Base-by-base conservation (phyloP, 2,329 filamentous ascomycete genomes). In the Aspergillus oerlinghausenensis region DNA sequence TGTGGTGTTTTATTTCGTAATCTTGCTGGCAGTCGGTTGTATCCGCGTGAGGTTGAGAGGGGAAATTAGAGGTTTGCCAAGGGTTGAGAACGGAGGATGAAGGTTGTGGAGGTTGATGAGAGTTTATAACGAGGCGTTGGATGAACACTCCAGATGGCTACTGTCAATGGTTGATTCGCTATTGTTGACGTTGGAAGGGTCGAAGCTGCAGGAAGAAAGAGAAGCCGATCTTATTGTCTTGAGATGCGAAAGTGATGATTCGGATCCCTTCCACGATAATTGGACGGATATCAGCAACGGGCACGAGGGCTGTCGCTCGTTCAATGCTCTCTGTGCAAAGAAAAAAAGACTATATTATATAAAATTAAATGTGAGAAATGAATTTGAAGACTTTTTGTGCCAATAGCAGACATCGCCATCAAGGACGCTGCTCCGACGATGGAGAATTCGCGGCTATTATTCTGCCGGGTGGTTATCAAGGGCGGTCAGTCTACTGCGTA, bases 401-500 rank as follows among this genome's bases (percentile, higher is more conserved):
- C 10, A 26, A 47, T 47, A 4, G 8, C 19, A 47, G 43, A 47
- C 23, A 23, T 47, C 43, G 21, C 19, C 21, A 14, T 47, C 21
- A 6, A 45, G 42, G 42, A 23, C 21, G 42, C 42, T 9, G 42
- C 42, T 19, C 42, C 50, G 35, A 23, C n/a, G 7, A 47, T 25
- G 43, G 43, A 47, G 48, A 49, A 49, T 54, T 55, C 38, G 43
- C 53, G 47, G 55, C 47, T 40, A 49, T 50, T 40, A 58, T 70
- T 70, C 67, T 69, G 68, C 67, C 67, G 56, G 50, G 32, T 59
- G 48, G 58, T 63, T 65, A 61, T 59, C 42, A 56, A 63, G 62
- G 67, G 68, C 68, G 67, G 68, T 70, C 58, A 59, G 51, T 35
- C 35, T n/a, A 23, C 11, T 26, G 26, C n/a, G 9, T 9, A 26